Evolutionary conservation across 2,329 filamentous ascomycete species (phyloP), one percentile per base, ranked within the genome.

Genomic region (Ilyonectria mors-panacis): DNA sequence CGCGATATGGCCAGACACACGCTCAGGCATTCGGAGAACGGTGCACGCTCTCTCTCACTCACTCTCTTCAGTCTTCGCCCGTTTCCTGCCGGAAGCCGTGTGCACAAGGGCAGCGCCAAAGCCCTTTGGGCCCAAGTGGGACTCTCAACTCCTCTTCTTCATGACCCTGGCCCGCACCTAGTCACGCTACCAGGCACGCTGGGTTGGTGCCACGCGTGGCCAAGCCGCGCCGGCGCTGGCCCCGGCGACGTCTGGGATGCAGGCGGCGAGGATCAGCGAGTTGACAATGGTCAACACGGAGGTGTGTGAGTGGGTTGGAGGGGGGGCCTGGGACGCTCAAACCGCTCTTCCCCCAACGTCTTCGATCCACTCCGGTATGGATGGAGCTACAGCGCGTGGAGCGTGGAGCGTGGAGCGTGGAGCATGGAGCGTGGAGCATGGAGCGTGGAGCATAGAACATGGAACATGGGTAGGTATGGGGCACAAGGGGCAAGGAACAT

Each of bases 141-240:
- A 10, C 21, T 35, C 19, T 17, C 26, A 26, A 30, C 26, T n/a
- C 23, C 48, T 42, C 5, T 17, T 39, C n/a, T 4, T 9, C 19
- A 19, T 42, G 33, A 37, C 26, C 53, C 53, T 42, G 15, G 33
- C 53, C 7, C n/a, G 33, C 35, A 35, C 23, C 19, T 59, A 50
- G 44, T 45, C 17, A 9, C 26, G 26, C 37, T 28, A 45, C 39
- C 26, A 21, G 17, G 26, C 55, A 45, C 17, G 26, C 23, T 44
- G 42, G 55, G 26, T 23, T 48, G 47, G 56, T 59, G 45, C 39
- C 55, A 44, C 55, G 55, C 55, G 55, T 47, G 55, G 39, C 39
- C 37, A 44, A 57, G 21, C 53, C 12, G 33, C 35, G 53, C 37
- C 37, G 54, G 33, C 33, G n/a, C 51, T 13, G 35, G 51, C 19